Conservation (phyloP, 2,329 filamentous ascomycete genomes). For the Aspergillus tubingensis region DNA sequence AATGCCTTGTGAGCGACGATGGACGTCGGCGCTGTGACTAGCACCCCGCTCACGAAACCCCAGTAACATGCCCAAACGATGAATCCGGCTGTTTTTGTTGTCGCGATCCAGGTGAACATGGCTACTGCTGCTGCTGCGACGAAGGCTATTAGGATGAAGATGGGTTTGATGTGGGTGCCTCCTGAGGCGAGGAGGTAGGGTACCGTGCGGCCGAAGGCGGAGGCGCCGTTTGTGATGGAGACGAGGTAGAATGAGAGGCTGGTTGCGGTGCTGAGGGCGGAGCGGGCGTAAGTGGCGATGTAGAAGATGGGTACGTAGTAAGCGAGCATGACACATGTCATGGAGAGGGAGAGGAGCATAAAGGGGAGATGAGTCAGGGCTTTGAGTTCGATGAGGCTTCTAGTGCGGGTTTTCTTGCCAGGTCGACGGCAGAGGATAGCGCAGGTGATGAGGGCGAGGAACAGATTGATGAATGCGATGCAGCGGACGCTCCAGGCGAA, state of each 20-base stretch:
- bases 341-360: constrained; percentile 46
- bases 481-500: constrained; percentile 62
- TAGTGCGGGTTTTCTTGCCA: constrained; percentile 36
- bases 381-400: constrained; percentile 43
- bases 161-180: constrained; percentile 32
- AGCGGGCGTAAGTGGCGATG: constrained; percentile 46
- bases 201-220: constrained; percentile 52
- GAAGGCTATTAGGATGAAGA: constrained; percentile 24
- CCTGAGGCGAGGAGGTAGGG: constrained; percentile 42
- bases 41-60: constrained; percentile 33
- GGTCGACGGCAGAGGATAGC: constrained; percentile 43
- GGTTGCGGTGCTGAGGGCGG: constrained; percentile 52
- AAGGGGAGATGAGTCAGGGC: constrained; percentile 46
- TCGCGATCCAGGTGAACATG: constrained; percentile 38
- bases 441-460: constrained; percentile 37
- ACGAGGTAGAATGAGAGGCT: constrained; percentile 50
- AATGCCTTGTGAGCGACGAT: constrained; percentile 34
- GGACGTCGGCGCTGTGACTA: constrained; percentile 33
- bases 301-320: constrained; percentile 52
- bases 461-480: constrained; percentile 57
- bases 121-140: constrained; percentile 28
- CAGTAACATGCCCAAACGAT: constrained; percentile 37
- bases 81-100: constrained; percentile 24
- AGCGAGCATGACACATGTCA: constrained; percentile 49
- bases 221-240: constrained; percentile 55